phyloP scores from a whole-genome alignment of 257 asterid species.

The Nicotiana otophora region DNA sequence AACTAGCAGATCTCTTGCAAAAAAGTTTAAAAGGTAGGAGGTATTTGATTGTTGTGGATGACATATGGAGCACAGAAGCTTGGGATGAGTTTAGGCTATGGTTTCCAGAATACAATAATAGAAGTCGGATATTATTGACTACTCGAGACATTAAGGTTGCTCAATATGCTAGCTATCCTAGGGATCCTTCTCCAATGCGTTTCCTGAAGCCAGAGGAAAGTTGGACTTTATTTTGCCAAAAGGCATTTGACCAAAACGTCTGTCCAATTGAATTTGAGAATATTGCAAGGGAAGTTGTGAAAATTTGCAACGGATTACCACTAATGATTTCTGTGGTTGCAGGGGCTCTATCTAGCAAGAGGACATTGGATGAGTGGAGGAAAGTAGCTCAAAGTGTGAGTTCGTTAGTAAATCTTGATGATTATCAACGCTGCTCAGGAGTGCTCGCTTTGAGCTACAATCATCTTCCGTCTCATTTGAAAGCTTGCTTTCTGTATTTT shows the following conservation, averaged over 20 bases:
- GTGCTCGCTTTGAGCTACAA: slow-evolving; percentile 1
- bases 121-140: not conserved
- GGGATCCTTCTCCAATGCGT: not conserved
- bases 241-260: not conserved
- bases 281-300: not conserved
- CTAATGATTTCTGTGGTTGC: not conserved
- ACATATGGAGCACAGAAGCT: not conserved
- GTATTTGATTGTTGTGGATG: not conserved
- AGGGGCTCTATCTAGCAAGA: not conserved
- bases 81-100: not conserved
- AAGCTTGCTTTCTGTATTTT: not conserved
- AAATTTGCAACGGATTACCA: not conserved
- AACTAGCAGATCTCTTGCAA: not conserved
- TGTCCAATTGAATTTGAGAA: not conserved
- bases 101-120: not conserved
- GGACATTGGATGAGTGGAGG: not conserved
- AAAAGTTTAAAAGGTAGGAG: not conserved
- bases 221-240: not conserved
- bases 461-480: not conserved
- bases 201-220: not conserved
- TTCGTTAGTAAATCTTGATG: not conserved
- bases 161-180: not conserved
- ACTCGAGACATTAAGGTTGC: not conserved
- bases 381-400: not conserved
- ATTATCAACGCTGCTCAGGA: not conserved